Conservation (phyloP, 2,329 filamentous ascomycete species). For the Nectriaceae sp. region DNA sequence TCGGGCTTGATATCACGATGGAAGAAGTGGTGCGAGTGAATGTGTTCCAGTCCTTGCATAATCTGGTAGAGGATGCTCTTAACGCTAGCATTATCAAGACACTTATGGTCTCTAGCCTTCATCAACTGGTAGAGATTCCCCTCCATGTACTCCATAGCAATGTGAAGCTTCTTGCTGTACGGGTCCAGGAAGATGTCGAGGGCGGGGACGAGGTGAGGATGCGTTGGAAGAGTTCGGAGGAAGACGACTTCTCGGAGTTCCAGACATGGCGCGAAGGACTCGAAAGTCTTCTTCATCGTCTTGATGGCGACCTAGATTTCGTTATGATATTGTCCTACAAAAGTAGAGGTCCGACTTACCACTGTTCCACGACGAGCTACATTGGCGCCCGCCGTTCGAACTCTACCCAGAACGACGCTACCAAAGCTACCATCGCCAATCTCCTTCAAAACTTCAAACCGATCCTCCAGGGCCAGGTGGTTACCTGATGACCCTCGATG, state of each 20-base stretch:
- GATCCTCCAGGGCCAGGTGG: slow-evolving; percentile 77
- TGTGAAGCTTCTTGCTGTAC: slow-evolving; percentile 93
- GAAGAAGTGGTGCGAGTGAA: slow-evolving; percentile 96
- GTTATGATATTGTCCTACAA: slow-evolving; percentile 18
- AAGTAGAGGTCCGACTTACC: slow-evolving; percentile 58
- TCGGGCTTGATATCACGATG: slow-evolving; percentile 99
- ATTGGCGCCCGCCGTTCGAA: slow-evolving; percentile 85
- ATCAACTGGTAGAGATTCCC: slow-evolving; percentile 98
- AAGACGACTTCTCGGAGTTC: slow-evolving; percentile 98
- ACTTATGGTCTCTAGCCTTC: slow-evolving; percentile 97
- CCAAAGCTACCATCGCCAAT: slow-evolving; percentile 99
- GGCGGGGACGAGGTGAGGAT: slow-evolving; percentile 93
- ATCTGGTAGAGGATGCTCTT: slow-evolving; percentile 99
- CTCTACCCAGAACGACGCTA: slow-evolving; percentile 88
- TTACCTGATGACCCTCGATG: slow-evolving; percentile 65
- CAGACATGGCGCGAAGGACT: slow-evolving; percentile 85
- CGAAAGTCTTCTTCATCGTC: slow-evolving; percentile 99
- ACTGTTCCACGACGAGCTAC: slow-evolving; percentile 89
- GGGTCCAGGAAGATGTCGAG: slow-evolving; percentile 98
- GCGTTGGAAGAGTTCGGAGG: slow-evolving; percentile 81
- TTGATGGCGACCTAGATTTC: slow-evolving; percentile 86
- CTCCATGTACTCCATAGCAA: slow-evolving; percentile 99
- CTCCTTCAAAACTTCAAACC: slow-evolving; percentile 96
- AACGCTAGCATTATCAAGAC: slow-evolving; percentile 83
- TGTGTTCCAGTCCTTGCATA: slow-evolving; percentile 92